Evolutionary conservation across 148 eudicot species (phyloP).

Genomic region (Bassia scoparia): DNA sequence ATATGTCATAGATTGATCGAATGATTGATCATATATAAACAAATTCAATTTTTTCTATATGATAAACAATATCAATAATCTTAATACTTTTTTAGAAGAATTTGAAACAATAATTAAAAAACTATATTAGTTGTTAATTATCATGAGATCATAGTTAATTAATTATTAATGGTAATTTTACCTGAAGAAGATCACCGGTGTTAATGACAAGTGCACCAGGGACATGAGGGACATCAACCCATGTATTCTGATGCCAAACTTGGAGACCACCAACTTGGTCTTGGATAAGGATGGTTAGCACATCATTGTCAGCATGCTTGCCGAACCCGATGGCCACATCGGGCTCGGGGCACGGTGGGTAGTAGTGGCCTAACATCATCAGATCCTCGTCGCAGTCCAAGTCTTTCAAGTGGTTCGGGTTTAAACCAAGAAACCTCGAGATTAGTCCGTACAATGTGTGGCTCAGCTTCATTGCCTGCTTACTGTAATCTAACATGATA

Average conservation of each 20-base stretch:
- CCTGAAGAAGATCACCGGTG: slow-evolving; percentile 63
- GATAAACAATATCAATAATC: too few species aligned
- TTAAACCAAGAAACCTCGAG: slow-evolving; percentile 35
- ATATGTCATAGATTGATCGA: too few species aligned
- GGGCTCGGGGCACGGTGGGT: slow-evolving; percentile 59
- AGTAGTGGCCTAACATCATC: slow-evolving; percentile 32
- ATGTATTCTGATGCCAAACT: slow-evolving; percentile 34
- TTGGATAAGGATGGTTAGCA: slow-evolving; percentile 43
- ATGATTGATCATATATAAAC: too few species aligned
- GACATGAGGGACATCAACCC: slow-evolving; percentile 44
- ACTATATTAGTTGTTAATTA: too few species aligned
- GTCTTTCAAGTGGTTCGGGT: slow-evolving; percentile 27
- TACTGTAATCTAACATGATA: slow-evolving; percentile 24
- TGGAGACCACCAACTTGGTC: slow-evolving; percentile 50
- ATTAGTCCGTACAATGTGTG: slow-evolving; percentile 16
- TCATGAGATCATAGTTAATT: too few species aligned
- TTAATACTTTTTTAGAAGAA: too few species aligned
- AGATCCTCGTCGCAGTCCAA: slow-evolving; percentile 33
- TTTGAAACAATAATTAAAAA: too few species aligned
- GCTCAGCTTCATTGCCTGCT: slow-evolving; percentile 25
- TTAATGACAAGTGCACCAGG: slow-evolving; percentile 46
- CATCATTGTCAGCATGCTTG: slow-evolving; percentile 38
- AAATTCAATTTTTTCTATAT: too few species aligned
- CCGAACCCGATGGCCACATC: slow-evolving; percentile 40
- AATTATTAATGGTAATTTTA: too few species aligned